Conservation (phyloP, 2,329 filamentous ascomycete genomes). For the Fusarium fracticaudum region DNA sequence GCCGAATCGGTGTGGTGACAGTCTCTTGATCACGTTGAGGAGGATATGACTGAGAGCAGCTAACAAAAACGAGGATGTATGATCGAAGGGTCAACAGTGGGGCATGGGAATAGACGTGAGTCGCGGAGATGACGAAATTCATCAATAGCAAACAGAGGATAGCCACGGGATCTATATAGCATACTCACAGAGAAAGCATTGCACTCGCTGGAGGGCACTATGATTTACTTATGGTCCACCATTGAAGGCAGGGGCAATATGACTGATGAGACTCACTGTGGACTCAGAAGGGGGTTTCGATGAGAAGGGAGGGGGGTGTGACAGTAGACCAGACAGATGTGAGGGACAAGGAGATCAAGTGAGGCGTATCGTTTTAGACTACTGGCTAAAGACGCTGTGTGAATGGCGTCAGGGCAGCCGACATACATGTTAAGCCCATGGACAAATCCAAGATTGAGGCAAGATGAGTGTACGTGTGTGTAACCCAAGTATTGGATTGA, state of each 20-base stretch:
- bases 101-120: conserved; percentile 36
- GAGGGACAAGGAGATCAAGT: conserved; percentile 35
- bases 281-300: conserved; percentile 29
- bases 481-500: conserved; percentile 5
- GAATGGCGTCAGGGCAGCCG: conserved; percentile 36
- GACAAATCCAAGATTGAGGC: conserved; percentile 9
- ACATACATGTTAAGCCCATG: conserved; percentile 1
- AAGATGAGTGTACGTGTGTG: conserved; percentile 11
- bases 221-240: conserved; percentile 37
- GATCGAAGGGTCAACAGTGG: conserved; percentile 27
- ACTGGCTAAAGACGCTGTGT: conserved; percentile 30
- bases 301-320: conserved; percentile 31
- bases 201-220: conserved; percentile 21
- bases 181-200: conserved; percentile 33
- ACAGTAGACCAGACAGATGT: background rate
- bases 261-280: conserved; percentile 36
- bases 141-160: conserved; percentile 34
- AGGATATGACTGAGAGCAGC: conserved; percentile 36
- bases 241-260: conserved; percentile 36
- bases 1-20: conserved; percentile 40
- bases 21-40: conserved; percentile 37
- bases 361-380: conserved; percentile 40
- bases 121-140: conserved; percentile 41
- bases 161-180: conserved; percentile 41
- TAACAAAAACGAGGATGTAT: conserved; percentile 20